Evolutionary conservation across 371 early-diverging fungal species (phyloP).

Genomic region (Mucor mucedo): DNA sequence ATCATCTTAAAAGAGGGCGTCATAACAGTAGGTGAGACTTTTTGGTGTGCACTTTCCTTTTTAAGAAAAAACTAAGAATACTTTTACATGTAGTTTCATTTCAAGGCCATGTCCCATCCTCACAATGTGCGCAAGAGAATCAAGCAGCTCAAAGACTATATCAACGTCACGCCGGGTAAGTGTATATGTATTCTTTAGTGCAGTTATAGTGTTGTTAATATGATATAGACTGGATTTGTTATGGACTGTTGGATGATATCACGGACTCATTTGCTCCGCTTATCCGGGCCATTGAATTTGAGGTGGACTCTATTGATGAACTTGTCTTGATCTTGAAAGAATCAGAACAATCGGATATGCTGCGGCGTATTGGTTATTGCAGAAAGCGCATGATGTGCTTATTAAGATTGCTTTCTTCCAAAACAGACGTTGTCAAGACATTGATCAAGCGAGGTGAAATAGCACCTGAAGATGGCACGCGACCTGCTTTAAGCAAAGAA

Average conservation of each 20-base stretch:
- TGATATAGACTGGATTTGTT: conserved; percentile 83
- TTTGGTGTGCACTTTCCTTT: not conserved
- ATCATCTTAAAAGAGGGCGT: conserved; percentile 82
- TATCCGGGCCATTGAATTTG: conserved; percentile 80
- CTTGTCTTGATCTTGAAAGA: conserved; percentile 88
- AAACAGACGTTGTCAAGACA: conserved; percentile 82
- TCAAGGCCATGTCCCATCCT: conserved; percentile 71
- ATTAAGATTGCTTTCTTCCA: conserved; percentile 73
- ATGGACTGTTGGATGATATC: conserved; percentile 86
- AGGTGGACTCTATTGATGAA: conserved; percentile 92
- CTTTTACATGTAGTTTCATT: conserved; percentile 64
- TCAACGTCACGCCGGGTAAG: conserved; percentile 61
- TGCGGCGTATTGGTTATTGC: conserved; percentile 84
- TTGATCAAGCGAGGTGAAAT: conserved; percentile 78
- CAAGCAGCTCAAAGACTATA: conserved; percentile 71
- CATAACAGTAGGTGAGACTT: conserved; percentile 60
- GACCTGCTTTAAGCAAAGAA: conserved; percentile 60
- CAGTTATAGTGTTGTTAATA: no score
- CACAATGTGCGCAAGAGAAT: conserved; percentile 79
- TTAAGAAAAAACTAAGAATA: not conserved
- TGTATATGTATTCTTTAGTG: not conserved
- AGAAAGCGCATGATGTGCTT: conserved; percentile 81
- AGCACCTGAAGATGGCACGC: conserved; percentile 39
- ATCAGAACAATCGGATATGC: conserved; percentile 87
- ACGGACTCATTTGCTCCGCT: conserved; percentile 85